Conservation (phyloP, 352 stramenopile genomes). For the Globisporangium alternatum region DNA sequence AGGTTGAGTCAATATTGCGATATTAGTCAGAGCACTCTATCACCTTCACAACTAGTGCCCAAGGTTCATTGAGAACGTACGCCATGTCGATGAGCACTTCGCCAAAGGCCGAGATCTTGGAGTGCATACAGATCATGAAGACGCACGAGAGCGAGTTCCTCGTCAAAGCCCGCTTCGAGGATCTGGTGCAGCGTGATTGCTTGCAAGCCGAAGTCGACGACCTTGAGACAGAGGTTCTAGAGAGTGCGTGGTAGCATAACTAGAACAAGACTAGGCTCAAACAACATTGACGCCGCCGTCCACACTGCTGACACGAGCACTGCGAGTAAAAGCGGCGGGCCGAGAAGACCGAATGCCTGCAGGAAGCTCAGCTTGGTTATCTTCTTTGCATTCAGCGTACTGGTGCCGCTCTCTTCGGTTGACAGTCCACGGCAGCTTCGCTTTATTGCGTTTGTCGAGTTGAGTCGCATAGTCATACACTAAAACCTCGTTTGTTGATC, state of each 20-base stretch:
- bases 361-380: not conserved
- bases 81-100: slow-evolving; percentile 31
- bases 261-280: too few relatives aligned
- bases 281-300: not conserved
- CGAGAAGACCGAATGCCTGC: not conserved
- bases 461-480: too few relatives aligned
- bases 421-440: too few relatives aligned
- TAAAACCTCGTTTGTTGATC: too few relatives aligned
- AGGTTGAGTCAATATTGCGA: too few relatives aligned
- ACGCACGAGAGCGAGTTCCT: slow-evolving; percentile 19
- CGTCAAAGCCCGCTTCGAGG: slow-evolving; percentile 22
- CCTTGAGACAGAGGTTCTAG: slow-evolving; percentile 30
- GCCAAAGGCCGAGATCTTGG: slow-evolving; percentile 16
- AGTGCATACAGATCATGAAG: slow-evolving; percentile 3
- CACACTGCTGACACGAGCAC: not conserved
- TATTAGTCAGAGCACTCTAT: not conserved
- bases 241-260: too few relatives aligned
- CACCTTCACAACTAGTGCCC: too few relatives aligned
- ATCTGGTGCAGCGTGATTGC: slow-evolving; percentile 19
- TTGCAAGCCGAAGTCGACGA: slow-evolving; percentile 25
- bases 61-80: too few relatives aligned
- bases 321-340: not conserved
- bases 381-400: too few relatives aligned
- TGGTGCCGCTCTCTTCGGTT: too few relatives aligned
- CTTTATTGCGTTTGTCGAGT: too few relatives aligned